Percentiles rank a stretch among this genome's conserved stretches.
Conservation (phyloP, 2,329 filamentous ascomycete genomes). For the Neodidymelliopsis sp. region DNA sequence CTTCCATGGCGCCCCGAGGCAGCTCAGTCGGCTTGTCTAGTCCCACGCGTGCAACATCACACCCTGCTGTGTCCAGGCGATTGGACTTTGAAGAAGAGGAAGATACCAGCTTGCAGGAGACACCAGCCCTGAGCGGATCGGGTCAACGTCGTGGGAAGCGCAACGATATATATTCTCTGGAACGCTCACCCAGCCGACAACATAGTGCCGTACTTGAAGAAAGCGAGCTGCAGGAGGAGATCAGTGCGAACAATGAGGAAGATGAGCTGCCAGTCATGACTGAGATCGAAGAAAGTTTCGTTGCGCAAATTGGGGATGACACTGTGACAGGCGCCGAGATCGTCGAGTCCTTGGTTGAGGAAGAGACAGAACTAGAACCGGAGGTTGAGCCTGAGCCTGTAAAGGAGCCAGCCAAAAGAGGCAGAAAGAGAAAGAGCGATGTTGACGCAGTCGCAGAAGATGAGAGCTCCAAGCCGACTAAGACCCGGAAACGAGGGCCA, state of each 20-base stretch:
- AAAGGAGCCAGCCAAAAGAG: conserved; percentile 35
- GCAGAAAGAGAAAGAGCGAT: conserved; percentile 43
- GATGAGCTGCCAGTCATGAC: conserved; percentile 25
- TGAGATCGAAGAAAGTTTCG: conserved; percentile 41
- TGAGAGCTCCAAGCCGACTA: conserved; percentile 23
- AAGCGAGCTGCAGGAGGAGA: conserved; percentile 43
- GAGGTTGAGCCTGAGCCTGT: conserved; percentile 31
- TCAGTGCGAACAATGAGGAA: conserved; percentile 35
- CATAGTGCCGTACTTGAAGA: conserved; percentile 41
- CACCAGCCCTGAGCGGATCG: conserved; percentile 44
- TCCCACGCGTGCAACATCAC: conserved; percentile 40
- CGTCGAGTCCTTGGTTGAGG: conserved; percentile 20
- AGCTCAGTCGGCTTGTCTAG: conserved; percentile 52
- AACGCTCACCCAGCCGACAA: conserved; percentile 38
- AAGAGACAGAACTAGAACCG: conserved; percentile 35
- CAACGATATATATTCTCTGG: conserved; percentile 42
- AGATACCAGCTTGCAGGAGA: conserved; percentile 40
- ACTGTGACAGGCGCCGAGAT: conserved; percentile 28
- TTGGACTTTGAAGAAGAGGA: conserved; percentile 61
- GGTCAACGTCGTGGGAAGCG: conserved; percentile 43
- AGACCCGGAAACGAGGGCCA: conserved; percentile 31
- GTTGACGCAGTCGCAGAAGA: conserved; percentile 25
- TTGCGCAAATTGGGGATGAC: conserved; percentile 40
- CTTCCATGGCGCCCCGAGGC: conserved; percentile 62
- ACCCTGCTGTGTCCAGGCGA: conserved; percentile 59